A percentile compares a stretch with the other conserved stretches of the same genome.
These are phyloP conservation scores for Tetragonia tetragonoides DNA, from an alignment of 148 eudicot species.

Conservation along the genomic window DNA sequence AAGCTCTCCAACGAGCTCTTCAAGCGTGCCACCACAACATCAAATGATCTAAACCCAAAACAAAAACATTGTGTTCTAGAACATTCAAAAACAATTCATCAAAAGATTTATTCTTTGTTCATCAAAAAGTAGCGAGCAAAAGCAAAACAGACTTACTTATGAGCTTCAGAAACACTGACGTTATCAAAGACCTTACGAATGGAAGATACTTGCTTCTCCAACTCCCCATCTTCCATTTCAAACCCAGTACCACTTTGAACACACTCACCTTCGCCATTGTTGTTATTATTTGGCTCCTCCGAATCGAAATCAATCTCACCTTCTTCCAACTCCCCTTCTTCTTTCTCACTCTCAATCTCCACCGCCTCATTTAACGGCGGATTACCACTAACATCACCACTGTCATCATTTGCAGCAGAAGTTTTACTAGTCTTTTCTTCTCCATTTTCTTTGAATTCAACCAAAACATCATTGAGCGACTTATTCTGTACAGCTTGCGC, in stretches of 20 bases:
- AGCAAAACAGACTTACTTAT: constrained; percentile 50
- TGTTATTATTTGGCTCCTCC: constrained; percentile 17
- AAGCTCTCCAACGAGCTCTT: constrained; percentile 47
- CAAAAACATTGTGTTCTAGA: neutral
- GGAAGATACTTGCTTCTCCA: constrained; percentile 47
- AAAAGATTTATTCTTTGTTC: neutral
- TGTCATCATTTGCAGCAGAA: constrained; percentile 17
- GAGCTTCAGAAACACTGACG: constrained; percentile 44
- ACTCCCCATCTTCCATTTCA: constrained; percentile 37
- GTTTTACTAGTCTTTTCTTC: constrained; percentile 6
- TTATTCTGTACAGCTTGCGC: constrained; percentile 96
- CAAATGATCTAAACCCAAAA: constrained; percentile 53
- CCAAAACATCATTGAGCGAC: constrained; percentile 64
- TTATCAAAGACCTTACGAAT: constrained; percentile 57
- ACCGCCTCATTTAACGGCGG: constrained; percentile 11
- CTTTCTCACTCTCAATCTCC: constrained; percentile 43
- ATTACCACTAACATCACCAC: constrained; percentile 36
- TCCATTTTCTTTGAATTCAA: constrained; percentile 33
- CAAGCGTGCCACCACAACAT: constrained; percentile 50
- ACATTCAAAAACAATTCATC: constrained; percentile 7
- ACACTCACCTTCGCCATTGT: constrained; percentile 11
- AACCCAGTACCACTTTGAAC: constrained; percentile 12
- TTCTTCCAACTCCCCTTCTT: constrained; percentile 88
- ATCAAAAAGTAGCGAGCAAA: neutral
- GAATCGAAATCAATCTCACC: constrained; percentile 85